phyloP scores from a whole-genome alignment of 169 alveolate genomes.

The Plasmodium sp. region DNA sequence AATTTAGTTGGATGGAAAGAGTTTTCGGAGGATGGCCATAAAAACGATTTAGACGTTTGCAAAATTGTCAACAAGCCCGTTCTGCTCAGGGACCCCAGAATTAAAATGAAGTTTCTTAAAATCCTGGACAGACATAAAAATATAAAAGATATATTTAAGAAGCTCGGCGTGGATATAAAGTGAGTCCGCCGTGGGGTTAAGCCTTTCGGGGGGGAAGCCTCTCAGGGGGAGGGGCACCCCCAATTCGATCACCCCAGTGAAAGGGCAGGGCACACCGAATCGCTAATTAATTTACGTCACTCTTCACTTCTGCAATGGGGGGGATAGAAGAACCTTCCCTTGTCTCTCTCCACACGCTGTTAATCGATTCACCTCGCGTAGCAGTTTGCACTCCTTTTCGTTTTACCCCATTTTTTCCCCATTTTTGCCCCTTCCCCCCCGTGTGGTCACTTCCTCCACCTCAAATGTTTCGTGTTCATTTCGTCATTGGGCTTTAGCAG shows the following conservation, averaged over 20 bases:
- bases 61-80: constrained; percentile 74
- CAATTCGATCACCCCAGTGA: background rate
- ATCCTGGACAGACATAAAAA: constrained; percentile 66
- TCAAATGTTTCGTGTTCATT: constrained; percentile 85
- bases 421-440: no score
- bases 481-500: constrained; percentile 88
- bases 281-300: background rate
- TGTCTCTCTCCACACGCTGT: background rate
- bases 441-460: constrained; percentile 81
- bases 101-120: constrained; percentile 74
- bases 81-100: constrained; percentile 60
- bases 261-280: background rate
- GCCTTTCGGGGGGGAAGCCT: background rate
- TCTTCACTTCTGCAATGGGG: background rate
- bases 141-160: constrained; percentile 71
- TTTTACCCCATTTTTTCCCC: background rate
- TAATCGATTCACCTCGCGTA: background rate
- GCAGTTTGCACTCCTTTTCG: background rate
- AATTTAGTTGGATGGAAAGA: constrained; percentile 72
- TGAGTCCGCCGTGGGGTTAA: background rate
- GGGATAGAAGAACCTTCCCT: background rate
- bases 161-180: constrained; percentile 69
- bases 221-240: background rate
- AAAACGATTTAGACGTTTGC: constrained; percentile 72
- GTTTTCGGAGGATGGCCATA: constrained; percentile 75